Conservation (phyloP, 75 land plant genomes). For the Selaginella moellendorffii region DNA sequence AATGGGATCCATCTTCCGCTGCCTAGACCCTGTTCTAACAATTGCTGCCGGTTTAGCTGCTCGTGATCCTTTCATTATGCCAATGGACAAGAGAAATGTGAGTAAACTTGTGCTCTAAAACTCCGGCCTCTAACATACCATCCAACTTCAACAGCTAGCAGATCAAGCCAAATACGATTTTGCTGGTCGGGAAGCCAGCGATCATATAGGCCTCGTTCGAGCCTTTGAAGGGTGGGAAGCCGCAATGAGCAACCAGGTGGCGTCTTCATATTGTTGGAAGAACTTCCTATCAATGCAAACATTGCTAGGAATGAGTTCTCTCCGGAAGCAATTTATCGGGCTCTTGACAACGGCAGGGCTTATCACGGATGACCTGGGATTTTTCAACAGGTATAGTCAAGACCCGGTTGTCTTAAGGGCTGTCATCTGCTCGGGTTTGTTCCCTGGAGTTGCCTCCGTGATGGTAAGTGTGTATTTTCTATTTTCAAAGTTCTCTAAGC, state of each 20-base stretch:
- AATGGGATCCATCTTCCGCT: slow-evolving; percentile 77
- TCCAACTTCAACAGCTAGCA: slow-evolving; percentile 53
- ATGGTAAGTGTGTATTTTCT: slow-evolving; percentile 38
- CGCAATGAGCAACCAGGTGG: slow-evolving; percentile 64
- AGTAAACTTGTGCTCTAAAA: slow-evolving; percentile 18
- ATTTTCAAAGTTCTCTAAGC: not conserved
- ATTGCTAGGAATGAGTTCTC: slow-evolving; percentile 77
- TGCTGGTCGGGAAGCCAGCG: slow-evolving; percentile 82
- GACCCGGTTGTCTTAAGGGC: slow-evolving; percentile 68
- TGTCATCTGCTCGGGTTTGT: slow-evolving; percentile 86
- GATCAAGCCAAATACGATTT: slow-evolving; percentile 75
- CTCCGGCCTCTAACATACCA: too few relatives aligned
- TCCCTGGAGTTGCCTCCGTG: slow-evolving; percentile 67
- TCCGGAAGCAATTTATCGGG: slow-evolving; percentile 70
- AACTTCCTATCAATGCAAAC: slow-evolving; percentile 87
- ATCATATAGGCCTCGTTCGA: slow-evolving; percentile 93
- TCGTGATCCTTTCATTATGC: slow-evolving; percentile 85
- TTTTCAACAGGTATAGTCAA: slow-evolving; percentile 43
- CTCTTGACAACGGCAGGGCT: slow-evolving; percentile 74
- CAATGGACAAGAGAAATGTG: slow-evolving; percentile 87
- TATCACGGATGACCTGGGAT: slow-evolving; percentile 34
- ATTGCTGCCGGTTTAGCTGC: slow-evolving; percentile 78
- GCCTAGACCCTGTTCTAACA: slow-evolving; percentile 86
- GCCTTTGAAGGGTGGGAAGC: slow-evolving; percentile 95
- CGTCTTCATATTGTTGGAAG: slow-evolving; percentile 88